These are phyloP conservation scores for Thalassiosira gravida DNA, from an alignment of 352 stramenopile genomes.

Conservation along the genomic window DNA sequence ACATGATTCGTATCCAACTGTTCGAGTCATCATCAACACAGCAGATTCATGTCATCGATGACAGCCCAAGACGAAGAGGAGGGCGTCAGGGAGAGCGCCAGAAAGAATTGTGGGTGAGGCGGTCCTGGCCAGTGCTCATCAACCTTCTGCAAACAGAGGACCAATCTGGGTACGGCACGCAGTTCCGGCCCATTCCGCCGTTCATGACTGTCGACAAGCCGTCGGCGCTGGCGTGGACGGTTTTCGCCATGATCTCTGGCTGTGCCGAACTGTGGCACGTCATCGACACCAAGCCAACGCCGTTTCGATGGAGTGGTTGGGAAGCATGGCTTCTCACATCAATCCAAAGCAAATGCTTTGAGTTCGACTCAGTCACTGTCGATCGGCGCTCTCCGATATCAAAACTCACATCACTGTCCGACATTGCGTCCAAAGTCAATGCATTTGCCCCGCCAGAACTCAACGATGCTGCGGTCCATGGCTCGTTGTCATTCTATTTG, in stretches of 20 bases:
- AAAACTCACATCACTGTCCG: not conserved
- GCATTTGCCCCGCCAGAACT: not conserved
- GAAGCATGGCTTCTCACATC: conserved; percentile 1
- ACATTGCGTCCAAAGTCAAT: conserved; percentile 10
- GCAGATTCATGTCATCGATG: not conserved
- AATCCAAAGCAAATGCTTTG: conserved; percentile 10
- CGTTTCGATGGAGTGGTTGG: conserved; percentile 10
- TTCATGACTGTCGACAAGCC: not conserved
- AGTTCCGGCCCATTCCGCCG: conserved; percentile 21
- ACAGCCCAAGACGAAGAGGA: not conserved
- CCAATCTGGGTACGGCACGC: conserved; percentile 5
- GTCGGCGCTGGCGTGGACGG: conserved; percentile 14
- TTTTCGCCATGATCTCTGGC: conserved; percentile 9
- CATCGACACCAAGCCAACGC: conserved; percentile 20
- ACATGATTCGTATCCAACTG: not conserved
- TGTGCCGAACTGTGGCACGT: conserved; percentile 17
- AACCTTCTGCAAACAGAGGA: conserved; percentile 33
- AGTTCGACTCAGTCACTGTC: not conserved
- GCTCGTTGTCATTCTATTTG: not conserved
- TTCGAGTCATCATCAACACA: not conserved
- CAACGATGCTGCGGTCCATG: not conserved
- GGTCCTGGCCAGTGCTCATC: conserved; percentile 7
- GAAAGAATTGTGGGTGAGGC: not conserved
- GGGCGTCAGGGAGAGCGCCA: not conserved
- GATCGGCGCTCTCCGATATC: conserved; percentile 8